Base-by-base conservation (phyloP, 1,284 basidiomycete genomes). In the Irpex sp. region DNA sequence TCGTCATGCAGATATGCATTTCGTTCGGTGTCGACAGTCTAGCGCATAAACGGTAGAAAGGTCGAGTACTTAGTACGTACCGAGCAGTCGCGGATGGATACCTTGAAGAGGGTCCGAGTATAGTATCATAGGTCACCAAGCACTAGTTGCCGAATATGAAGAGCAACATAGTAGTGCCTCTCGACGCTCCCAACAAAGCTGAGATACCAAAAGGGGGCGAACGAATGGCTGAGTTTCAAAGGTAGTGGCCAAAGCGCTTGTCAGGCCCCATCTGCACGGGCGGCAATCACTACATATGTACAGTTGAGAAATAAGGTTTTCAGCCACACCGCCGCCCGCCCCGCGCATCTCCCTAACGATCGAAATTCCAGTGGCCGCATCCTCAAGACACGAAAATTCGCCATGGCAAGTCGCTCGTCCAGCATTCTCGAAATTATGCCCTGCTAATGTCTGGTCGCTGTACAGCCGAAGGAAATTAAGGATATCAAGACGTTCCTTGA, bases 401-500 rank as follows among this genome's bases (percentile, higher is more conserved):
- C 70, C 71, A 74, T 74, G 73, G 73, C 70, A 65, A 56, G 71
- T 52, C 49, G 7, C 44, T 17, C 6, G 47, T 15, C 54, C 26
- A 19, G 57, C 58, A 15, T 37, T 6, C 36, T 17, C 48, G 38
- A n/a, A 57, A 51, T 54, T 26, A 60, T 17, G 57, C 13, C 9
- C 21, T 61, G 55, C 58, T 64, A 34, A 58, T 49, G 47, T 36
- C 37, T 1, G 5, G 15, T 34, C 19, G 6, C 19, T 44, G 21
- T 48, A 19, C 51, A 58, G 97, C 96, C 97, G 68, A 94, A 97
- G 84, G 94, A 98, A 88, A 90, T 99, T 82, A 86, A 87, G 74
- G 97, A 99, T 82, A 98, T 99, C 86, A 99, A 99, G 86, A 85
- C 94, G 79, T 98, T 99, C 86, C 93, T 99, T 79, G 92, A 95